Evolutionary conservation across 2,329 filamentous ascomycete species (phyloP).

Genomic region (Blumeriella jaapii): DNA sequence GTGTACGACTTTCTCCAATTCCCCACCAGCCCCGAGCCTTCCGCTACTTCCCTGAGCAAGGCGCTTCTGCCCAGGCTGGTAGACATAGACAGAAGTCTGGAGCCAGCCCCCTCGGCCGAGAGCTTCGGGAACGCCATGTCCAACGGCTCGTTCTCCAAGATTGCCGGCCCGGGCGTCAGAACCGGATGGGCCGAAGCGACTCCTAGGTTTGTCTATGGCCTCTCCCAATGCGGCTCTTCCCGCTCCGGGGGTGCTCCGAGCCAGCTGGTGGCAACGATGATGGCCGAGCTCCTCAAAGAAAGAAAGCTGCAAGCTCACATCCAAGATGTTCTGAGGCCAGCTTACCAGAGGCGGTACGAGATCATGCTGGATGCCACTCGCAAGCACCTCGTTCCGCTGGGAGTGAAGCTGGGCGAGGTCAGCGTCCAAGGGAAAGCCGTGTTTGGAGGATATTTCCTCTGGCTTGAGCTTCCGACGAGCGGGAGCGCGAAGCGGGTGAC

Average conservation of each 20-base stretch:
- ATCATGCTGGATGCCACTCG: constrained; percentile 48
- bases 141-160: constrained; percentile 86
- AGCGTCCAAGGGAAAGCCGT: constrained; percentile 34
- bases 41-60: constrained; percentile 8
- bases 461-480: constrained; percentile 51
- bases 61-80: constrained; percentile 56
- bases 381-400: constrained; percentile 48
- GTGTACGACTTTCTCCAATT: constrained; percentile 92
- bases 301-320: constrained; percentile 37
- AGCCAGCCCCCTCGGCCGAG: constrained; percentile 39
- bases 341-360: constrained; percentile 35
- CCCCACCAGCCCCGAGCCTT: constrained; percentile 32
- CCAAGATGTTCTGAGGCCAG: constrained; percentile 32
- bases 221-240: constrained; percentile 42
- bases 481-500: constrained; percentile 42
- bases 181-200: constrained; percentile 83
- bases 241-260: constrained; percentile 45
- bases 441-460: constrained; percentile 79
- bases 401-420: constrained; percentile 35
- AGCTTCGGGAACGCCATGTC: constrained; percentile 72
- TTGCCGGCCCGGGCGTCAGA: constrained; percentile 67
- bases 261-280: constrained; percentile 41
- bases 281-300: constrained; percentile 36
- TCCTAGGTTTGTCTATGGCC: constrained; percentile 42
- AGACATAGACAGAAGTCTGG: constrained; percentile 63